A percentile compares a stretch with the other conserved stretches of the same genome.
Evolutionary conservation across 2,329 filamentous ascomycete genomes (phyloP).

Genomic region (Aspergillus uvarum): DNA sequence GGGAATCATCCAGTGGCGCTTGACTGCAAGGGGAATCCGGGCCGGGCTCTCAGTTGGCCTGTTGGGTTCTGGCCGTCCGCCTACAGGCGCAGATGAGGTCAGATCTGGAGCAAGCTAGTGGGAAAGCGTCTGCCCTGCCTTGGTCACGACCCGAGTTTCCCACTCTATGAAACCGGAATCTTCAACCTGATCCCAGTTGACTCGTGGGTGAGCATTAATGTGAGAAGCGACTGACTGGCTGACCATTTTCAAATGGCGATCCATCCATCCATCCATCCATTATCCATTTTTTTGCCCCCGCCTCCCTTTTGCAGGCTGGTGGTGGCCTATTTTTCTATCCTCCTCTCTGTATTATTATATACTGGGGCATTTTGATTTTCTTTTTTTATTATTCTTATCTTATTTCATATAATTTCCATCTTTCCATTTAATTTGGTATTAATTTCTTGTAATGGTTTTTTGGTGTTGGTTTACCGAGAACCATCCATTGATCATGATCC

Average conservation of each 20-base stretch:
- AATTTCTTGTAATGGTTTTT: not conserved
- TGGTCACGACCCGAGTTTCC: conserved; percentile 5
- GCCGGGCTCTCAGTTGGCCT: not conserved
- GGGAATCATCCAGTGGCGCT: not conserved
- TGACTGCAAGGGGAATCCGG: conserved; percentile 5
- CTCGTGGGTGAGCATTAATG: no score
- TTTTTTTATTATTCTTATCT: not conserved
- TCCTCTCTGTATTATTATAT: not conserved
- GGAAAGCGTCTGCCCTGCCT: conserved; percentile 3
- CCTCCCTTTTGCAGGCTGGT: not conserved
- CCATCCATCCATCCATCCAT: no score
- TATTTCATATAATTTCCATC: no score
- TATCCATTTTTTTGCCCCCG: not conserved
- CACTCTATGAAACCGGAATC: conserved; percentile 4
- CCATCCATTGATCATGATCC: not conserved
- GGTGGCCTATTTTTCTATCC: not conserved
- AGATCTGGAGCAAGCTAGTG: not conserved
- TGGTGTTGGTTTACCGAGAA: no score
- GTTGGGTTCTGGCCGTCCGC: not conserved
- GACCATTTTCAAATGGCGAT: no score
- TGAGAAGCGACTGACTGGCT: no score
- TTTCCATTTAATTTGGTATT: not conserved
- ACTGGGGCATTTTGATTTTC: not conserved
- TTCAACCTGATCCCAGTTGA: not conserved
- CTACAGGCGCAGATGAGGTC: not conserved